Evolutionary conservation across 306 rosid species (phyloP), one percentile per base, ranked within the genome.

Genomic region (Trichosanthes cucumerina): DNA sequence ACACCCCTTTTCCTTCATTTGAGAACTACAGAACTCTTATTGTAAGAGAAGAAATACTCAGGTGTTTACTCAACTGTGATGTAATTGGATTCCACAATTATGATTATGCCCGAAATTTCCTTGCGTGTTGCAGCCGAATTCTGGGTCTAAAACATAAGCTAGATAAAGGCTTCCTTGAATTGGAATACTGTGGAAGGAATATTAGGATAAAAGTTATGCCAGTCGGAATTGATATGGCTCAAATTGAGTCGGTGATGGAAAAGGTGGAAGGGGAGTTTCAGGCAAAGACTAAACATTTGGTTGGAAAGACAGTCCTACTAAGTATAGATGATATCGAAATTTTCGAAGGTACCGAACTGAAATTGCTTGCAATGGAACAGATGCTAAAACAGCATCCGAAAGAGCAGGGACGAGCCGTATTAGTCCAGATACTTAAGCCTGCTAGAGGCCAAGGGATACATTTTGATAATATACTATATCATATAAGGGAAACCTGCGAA

Each of bases 71-170:
- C 81, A 91, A 93, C 75, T 87, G 93, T 43, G 98, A 91, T 75
- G 83, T 93, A 31, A 87, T 93, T 77, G 98, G 98, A 66, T 91
- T 93, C 78, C 98, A 91, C 80, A 93, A 95, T 28, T 93, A 91
- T 83, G 97, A 93, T 78, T 91, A 93, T 82, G 97, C 97, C 1
- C 95, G 97, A 1, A 97, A 91, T 86, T 93, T 93, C 85, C 95
- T 91, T 76, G 91, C 98, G 24, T 93, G 98, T 82, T 93, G 98
- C 57, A 52, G 23, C 57, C 23, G 57, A 52, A 52, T 52, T 52
- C 7, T 52, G n/a, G 56, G 77, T 9, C 34, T 23, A 26, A 6
- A 52, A 52, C 57, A 52, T 52, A 18, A 16, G n/a, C 57, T 18
- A 52, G 23, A 52, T 5, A 19, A 52, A 16, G 57, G 57, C 57